Conservation (phyloP, 495 filamentous ascomycete genomes). For the Glonium stellatum region DNA sequence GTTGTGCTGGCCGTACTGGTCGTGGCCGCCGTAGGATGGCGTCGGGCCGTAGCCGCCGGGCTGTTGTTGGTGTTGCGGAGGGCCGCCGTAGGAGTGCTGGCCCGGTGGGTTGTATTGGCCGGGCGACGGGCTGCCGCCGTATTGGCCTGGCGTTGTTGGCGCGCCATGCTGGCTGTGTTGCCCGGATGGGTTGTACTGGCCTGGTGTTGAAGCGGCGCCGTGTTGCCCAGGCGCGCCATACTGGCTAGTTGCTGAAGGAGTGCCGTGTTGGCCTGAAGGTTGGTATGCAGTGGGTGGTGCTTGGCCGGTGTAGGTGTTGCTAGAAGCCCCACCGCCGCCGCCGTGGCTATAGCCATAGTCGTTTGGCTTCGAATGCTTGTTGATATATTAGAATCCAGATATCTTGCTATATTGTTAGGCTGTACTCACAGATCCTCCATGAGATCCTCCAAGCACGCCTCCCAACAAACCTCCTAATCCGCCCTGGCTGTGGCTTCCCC, state of each 20-base stretch:
- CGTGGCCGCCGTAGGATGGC: not conserved
- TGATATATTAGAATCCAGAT: not conserved
- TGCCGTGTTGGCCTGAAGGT: conserved; percentile 15
- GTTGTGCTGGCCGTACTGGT: not conserved
- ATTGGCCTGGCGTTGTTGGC: conserved; percentile 5
- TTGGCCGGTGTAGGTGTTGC: conserved; percentile 35
- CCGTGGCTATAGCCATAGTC: conserved; percentile 33
- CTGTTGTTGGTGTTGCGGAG: not conserved
- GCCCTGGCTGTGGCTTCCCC: conserved; percentile 21
- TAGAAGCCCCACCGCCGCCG: conserved; percentile 16
- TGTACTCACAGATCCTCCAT: conserved; percentile 30
- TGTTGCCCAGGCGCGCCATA: not conserved
- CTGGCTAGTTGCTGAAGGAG: not conserved
- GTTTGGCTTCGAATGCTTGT: conserved; percentile 14
- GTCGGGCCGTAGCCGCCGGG: not conserved
- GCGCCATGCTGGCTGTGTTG: conserved; percentile 2
- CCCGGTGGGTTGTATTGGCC: not conserved
- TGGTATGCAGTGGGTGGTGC: conserved; percentile 39
- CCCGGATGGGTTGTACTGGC: conserved; percentile 4
- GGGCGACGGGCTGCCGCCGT: conserved; percentile 3
- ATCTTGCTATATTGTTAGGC: not conserved
- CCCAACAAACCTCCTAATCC: conserved; percentile 26
- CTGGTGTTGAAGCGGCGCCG: not conserved
- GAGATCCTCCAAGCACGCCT: conserved; percentile 19
- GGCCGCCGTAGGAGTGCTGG: not conserved